phyloP scores from a whole-genome alignment of 805 yeast genomes.

The Peterozyma xylosa region DNA sequence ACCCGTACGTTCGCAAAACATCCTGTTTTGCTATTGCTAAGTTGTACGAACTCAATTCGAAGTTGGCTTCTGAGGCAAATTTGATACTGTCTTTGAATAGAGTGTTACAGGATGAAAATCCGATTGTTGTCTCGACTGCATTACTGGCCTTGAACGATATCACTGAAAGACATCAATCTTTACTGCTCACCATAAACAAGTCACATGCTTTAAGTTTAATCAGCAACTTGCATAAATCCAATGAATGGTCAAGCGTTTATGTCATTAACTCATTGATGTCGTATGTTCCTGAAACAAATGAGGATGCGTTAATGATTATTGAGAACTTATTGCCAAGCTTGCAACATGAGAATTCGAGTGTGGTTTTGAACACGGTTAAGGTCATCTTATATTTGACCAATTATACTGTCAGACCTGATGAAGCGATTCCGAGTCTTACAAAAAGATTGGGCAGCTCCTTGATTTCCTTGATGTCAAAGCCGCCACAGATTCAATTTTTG shows the following conservation, averaged over 20 bases:
- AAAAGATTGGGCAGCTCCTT: conserved; percentile 62
- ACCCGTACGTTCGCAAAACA: conserved; percentile 56
- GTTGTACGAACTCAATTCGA: conserved; percentile 48
- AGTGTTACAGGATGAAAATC: conserved; percentile 47
- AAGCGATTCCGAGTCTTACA: conserved; percentile 46
- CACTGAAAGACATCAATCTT: conserved; percentile 44
- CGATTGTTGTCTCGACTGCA: conserved; percentile 63
- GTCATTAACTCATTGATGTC: conserved; percentile 58
- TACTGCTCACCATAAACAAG: conserved; percentile 47
- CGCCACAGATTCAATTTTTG: conserved; percentile 78
- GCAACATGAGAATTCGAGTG: conserved; percentile 76
- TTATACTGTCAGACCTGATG: conserved; percentile 52
- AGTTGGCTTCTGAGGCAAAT: conserved; percentile 31
- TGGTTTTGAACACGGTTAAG: conserved; percentile 70
- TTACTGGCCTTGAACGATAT: conserved; percentile 60
- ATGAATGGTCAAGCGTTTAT: conserved; percentile 71
- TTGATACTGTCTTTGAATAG: conserved; percentile 43
- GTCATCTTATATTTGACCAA: conserved; percentile 66
- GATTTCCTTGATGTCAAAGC: conserved; percentile 61
- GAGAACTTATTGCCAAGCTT: conserved; percentile 62
- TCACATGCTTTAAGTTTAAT: conserved; percentile 36
- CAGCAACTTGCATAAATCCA: conserved; percentile 31
- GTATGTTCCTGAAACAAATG: conserved; percentile 63
- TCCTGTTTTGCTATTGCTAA: conserved; percentile 68
- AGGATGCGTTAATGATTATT: conserved; percentile 59